Evolutionary conservation across 805 yeast genomes (phyloP).

Genomic region (Suhomyces prunicola): DNA sequence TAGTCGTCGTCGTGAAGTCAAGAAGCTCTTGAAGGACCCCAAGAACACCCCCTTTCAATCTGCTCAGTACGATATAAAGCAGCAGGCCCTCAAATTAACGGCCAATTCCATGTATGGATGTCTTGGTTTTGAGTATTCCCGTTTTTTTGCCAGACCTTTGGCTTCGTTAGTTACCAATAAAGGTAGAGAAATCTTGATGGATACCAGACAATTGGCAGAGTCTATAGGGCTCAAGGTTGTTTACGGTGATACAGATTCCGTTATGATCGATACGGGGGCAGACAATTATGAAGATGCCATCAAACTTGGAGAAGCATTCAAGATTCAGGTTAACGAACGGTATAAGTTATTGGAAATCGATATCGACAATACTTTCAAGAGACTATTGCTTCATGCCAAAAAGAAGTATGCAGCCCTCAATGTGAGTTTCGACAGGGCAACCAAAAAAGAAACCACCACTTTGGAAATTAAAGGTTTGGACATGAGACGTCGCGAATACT

Average conservation of each 20-base stretch:
- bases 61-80: constrained; percentile 91
- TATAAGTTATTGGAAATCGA: constrained; percentile 88
- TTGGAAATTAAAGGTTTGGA: constrained; percentile 95
- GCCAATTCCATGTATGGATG: constrained; percentile 99
- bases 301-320: constrained; percentile 81
- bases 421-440: constrained; percentile 46
- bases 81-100: constrained; percentile 91
- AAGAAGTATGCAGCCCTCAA: constrained; percentile 96
- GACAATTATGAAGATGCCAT: constrained; percentile 68
- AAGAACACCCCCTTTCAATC: constrained; percentile 58
- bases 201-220: constrained; percentile 91
- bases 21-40: constrained; percentile 75
- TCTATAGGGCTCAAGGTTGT: constrained; percentile 77
- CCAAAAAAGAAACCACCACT: constrained; percentile 49
- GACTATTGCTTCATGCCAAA: constrained; percentile 84
- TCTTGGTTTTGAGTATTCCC: constrained; percentile 84
- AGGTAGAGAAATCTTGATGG: constrained; percentile 93
- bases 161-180: constrained; percentile 94
- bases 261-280: constrained; percentile 92
- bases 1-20: constrained; percentile 88
- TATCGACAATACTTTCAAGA: constrained; percentile 87
- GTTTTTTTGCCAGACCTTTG: constrained; percentile 93
- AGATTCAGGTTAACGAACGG: constrained; percentile 80
- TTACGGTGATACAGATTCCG: constrained; percentile 98
- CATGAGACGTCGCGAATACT: constrained; percentile 94